Evolutionary conservation across 805 yeast species (phyloP), one percentile per base, ranked within the genome.

Genomic region (Kuraishia piskuri): DNA sequence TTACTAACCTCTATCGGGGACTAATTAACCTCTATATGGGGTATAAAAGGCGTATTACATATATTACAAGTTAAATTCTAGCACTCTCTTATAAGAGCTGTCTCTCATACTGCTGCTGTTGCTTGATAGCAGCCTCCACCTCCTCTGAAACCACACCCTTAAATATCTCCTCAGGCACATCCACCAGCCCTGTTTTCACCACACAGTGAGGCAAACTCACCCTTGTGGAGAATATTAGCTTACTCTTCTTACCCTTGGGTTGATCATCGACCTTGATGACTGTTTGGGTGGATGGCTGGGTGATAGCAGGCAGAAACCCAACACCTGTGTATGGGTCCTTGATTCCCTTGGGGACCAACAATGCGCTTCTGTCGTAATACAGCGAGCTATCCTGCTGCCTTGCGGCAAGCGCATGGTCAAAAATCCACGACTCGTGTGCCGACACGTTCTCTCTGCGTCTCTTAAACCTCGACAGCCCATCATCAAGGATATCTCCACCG

Each of bases 301-400:
- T 85, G 3, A 74, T 71, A 21, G 61, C 64, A 2, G 98, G 97
- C 36, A 80, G 81, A 65, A 90, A 89, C 40, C 77, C 73, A 31
- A 86, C 75, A n/a, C 95, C 95, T 0, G 96, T 87, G 66, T 90
- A 92, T 1, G 86, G 80, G 64, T 92, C 98, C 63, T 83, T 82
- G 44, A 23, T 40, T 0, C 91, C 91, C 50, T 82, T 76, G 21
- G 71, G 68, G 50, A 69, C 73, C 21, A 77, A 65, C 44, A 78
- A 70, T 22, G 78, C 77, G 21, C 70, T 72, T 57, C 91, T 73
- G 55, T 86, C 82, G 52, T 78, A 79, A 40, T 77, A 68, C 49
- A 90, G 69, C 54, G 76, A 76, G 36, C 80, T 70, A 66, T 94
- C 94, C 64, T 79, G 88, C 51, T 82, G 83, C 57, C 86, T 76